Evolutionary conservation across 345 rosid genomes (phyloP), one percentile per base, ranked within the genome.

Genomic region (Laguncularia racemosa): DNA sequence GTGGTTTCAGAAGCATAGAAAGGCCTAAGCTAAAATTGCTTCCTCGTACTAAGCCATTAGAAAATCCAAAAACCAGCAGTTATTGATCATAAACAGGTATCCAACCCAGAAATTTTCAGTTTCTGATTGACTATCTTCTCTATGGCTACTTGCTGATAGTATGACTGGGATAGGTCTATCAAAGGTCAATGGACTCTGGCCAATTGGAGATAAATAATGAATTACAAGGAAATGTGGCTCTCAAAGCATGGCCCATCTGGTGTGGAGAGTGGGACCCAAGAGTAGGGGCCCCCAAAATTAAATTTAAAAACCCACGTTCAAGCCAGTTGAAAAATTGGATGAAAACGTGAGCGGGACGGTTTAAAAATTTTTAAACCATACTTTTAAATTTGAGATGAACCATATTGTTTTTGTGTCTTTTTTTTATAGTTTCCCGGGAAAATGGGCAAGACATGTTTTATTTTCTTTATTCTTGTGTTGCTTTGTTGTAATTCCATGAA

Each of bases 1-100:
- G 67, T 65, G 55, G 71, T 67, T 56, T 65, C 77, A 52, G 89
- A 79, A 79, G 64, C 60, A 48, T 61, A 48, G 91, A 81, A 61
- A 68, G 91, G 46, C 89, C 88, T 56, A 86, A 82, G 76, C 69
- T 89, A 62, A 86, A 75, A 73, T 73, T 89, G 21, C 75, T 79
- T 58, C 85, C 89, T 19, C 78, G 84, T 57, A 67, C 82, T 46
- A 89, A 73, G 78, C 89, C 84, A 57, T 45, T 77, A 65, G 89
- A 80, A 56, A 76, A 15, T 69, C 7, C 64, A 50, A 89, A n/a
- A 86, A 51, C 62, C 63, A 23, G 64, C 72, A 60, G 21, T 52
- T 58, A 59, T 55, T 48, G 80, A 74, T 55, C 66, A 69, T 46
- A 79, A 71, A 55, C 78, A 69, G 91, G 91, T 77, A 62, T 28